Evolutionary conservation across 2,329 filamentous ascomycete genomes (phyloP).

Genomic region (Aspergillus tanneri): DNA sequence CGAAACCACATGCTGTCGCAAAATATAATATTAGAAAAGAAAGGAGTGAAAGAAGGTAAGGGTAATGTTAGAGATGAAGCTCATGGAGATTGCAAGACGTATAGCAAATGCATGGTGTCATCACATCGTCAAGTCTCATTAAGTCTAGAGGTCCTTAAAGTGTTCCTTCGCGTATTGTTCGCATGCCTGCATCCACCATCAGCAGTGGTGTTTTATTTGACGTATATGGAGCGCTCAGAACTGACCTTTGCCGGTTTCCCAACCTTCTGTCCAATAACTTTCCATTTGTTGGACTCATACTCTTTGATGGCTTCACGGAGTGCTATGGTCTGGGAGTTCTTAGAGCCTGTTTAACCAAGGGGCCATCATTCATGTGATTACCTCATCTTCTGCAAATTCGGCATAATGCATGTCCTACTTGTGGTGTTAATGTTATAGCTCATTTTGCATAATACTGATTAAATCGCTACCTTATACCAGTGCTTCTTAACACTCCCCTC

Average conservation of each 20-base stretch:
- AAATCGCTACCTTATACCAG: constrained; percentile 82
- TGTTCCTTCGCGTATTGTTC: constrained; percentile 97
- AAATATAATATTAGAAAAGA: constrained; percentile 8
- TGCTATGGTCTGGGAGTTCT: constrained; percentile 38
- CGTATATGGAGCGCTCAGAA: constrained; percentile 10
- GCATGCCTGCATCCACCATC: constrained; percentile 59
- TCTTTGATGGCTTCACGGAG: constrained; percentile 95
- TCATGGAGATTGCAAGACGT: constrained; percentile 15
- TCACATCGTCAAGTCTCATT: constrained; percentile 36
- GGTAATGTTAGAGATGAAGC: background rate
- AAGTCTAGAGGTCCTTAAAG: constrained; percentile 55
- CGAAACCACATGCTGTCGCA: background rate
- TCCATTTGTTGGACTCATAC: constrained; percentile 99
- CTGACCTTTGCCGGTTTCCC: constrained; percentile 91
- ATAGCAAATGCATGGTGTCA: constrained; percentile 26
- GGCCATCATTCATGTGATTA: constrained; percentile 42
- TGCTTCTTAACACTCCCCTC: constrained; percentile 99
- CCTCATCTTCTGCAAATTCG: constrained; percentile 96
- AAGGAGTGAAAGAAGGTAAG: background rate
- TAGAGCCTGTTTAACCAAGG: constrained; percentile 10
- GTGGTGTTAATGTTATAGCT: constrained; percentile 19
- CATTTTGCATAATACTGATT: background rate
- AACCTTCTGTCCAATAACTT: constrained; percentile 92
- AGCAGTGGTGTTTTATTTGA: constrained; percentile 21
- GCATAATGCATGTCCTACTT: constrained; percentile 96